Conservation (phyloP, 768 basidiomycete genomes). For the Amyloporia xantha region DNA sequence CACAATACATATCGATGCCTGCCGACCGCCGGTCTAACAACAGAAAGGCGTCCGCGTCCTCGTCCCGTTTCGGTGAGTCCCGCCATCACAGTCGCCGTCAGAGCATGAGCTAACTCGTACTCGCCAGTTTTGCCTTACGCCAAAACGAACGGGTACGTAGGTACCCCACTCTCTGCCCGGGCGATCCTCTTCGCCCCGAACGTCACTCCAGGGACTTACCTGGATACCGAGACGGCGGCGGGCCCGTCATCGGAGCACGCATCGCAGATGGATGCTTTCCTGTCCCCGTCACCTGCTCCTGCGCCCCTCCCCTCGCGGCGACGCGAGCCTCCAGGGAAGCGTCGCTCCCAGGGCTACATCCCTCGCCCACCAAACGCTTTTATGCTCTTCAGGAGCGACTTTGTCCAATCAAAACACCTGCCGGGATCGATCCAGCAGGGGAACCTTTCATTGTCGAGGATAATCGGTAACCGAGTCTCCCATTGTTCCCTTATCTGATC, state of each 20-base stretch:
- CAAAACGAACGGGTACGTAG: slow-evolving; percentile 51
- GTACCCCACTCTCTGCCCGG: slow-evolving; percentile 34
- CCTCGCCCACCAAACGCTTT: slow-evolving; percentile 84
- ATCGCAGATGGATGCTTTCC: slow-evolving; percentile 33
- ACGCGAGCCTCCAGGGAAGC: slow-evolving; percentile 54
- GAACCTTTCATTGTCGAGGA: slow-evolving; percentile 79
- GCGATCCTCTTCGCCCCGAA: slow-evolving; percentile 57
- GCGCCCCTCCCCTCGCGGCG: slow-evolving; percentile 34
- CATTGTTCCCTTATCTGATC: not conserved
- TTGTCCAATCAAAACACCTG: slow-evolving; percentile 74
- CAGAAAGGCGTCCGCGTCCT: too few relatives aligned
- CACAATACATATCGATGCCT: too few relatives aligned
- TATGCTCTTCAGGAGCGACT: slow-evolving; percentile 79
- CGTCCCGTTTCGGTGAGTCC: too few relatives aligned
- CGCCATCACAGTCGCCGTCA: too few relatives aligned
- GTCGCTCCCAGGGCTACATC: slow-evolving; percentile 65
- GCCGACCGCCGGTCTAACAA: too few relatives aligned
- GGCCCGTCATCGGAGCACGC: slow-evolving; percentile 10
- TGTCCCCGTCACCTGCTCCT: slow-evolving; percentile 45
- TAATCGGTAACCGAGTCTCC: slow-evolving; percentile 23
- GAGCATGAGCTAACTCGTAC: too few relatives aligned
- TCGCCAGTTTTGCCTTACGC: slow-evolving; percentile 32
- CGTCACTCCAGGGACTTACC: slow-evolving; percentile 48
- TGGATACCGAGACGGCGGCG: slow-evolving; percentile 29
- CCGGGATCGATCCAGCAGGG: slow-evolving; percentile 74